phyloP scores from a whole-genome alignment of 208 protist species.

The Trypanosoma congolense region DNA sequence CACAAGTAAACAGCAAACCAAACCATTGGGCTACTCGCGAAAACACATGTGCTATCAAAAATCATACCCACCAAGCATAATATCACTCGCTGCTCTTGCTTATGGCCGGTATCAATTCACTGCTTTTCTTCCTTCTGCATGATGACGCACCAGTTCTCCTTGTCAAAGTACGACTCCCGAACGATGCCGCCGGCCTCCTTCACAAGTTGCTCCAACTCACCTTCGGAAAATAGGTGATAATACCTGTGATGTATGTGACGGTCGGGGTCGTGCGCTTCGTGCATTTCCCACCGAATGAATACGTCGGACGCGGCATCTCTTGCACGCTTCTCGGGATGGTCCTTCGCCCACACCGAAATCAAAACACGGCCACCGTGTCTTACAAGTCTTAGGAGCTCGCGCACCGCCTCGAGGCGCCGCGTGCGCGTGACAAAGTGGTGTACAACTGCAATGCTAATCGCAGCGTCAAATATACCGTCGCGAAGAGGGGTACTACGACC shows the following conservation, averaged over 20 bases:
- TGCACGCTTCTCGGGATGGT: slow-evolving; percentile 42
- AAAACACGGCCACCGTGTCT: slow-evolving; percentile 52
- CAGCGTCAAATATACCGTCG: slow-evolving; percentile 62
- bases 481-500: slow-evolving; percentile 59
- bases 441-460: slow-evolving; percentile 86
- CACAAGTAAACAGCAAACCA: too few species aligned
- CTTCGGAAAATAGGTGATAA: slow-evolving; percentile 81
- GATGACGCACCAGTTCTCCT: slow-evolving; percentile 86
- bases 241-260: slow-evolving; percentile 61
- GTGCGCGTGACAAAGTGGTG: slow-evolving; percentile 77
- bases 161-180: slow-evolving; percentile 72
- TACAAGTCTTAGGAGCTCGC: slow-evolving; percentile 75
- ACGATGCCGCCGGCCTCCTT: slow-evolving; percentile 29
- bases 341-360: slow-evolving; percentile 84
- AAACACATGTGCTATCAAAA: too few species aligned
- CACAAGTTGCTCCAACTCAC: slow-evolving; percentile 68
- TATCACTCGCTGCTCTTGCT: too few species aligned
- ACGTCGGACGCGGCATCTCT: slow-evolving; percentile 49
- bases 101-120: too few species aligned
- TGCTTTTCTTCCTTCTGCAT: slow-evolving; percentile 15
- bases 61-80: too few species aligned
- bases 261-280: slow-evolving; percentile 39
- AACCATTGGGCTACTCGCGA: too few species aligned
- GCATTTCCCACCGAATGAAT: slow-evolving; percentile 60
- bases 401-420: slow-evolving; percentile 41